Evolutionary conservation across 2,329 filamentous ascomycete species (phyloP), one percentile per base, ranked within the genome.

Genomic region (Monosporascus cannonballus): DNA sequence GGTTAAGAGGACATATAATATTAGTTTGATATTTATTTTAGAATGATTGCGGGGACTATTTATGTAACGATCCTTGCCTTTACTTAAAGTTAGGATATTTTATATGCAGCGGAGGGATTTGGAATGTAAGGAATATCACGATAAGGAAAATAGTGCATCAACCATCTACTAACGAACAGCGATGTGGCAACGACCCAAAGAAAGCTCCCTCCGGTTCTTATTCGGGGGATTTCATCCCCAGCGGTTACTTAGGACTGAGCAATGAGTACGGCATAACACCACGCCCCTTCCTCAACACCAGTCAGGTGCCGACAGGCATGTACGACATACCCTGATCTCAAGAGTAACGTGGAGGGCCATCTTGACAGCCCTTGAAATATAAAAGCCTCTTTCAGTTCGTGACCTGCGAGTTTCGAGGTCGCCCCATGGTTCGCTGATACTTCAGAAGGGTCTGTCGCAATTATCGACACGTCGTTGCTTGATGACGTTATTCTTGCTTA

Each of bases 351-450:
- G n/a, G n/a, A 22, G 3, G n/a, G 20, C 20, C 41, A 44, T 44
- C 41, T 44, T 7, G 4, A 6, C 22, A n/a, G 6, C 18, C 11
- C n/a, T 39, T 15, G 48, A 14, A 3, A 20, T 27, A 39, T 50
- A 25, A 44, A 50, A 17, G 30, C 48, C 5, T 36, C 25, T 39
- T 50, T 50, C 37, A 50, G 48, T 39, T 50, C 48, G 2, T 50
- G 37, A 38, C 18, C 48, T 6, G 38, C 37, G 8, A 20, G 34
- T 9, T 50, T 50, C 38, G 15, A 39, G 5, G 6, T 30, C n/a
- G 38, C 25, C 7, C 18, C 17, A 18, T 11, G 20, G 14, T 36
- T 22, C 44, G 47, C 48, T 18, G 20, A 6, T 11, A 9, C 7
- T 27, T 11, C 18, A 47, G 15, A 17, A 17, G 34, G 36, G 27